Percentiles rank a stretch among this genome's conserved stretches.
Evolutionary conservation across 2,329 filamentous ascomycete species (phyloP).

Genomic region (Fusarium begoniae): DNA sequence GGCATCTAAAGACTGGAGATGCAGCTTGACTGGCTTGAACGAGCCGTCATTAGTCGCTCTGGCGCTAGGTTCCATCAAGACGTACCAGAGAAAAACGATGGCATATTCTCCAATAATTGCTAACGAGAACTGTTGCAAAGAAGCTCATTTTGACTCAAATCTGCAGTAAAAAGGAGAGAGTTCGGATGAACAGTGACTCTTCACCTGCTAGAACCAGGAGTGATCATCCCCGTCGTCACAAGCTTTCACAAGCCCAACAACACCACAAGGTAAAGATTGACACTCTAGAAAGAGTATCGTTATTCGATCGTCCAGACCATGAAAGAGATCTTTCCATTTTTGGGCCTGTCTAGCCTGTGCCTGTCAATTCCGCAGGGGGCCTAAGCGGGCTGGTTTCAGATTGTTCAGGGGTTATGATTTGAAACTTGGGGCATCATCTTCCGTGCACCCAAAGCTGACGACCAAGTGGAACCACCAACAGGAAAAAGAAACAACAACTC

Average conservation of each 20-base stretch:
- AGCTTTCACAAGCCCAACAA: conserved; percentile 2
- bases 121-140: background rate
- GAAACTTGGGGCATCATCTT: conserved; percentile 31
- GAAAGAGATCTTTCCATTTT: conserved; percentile 17
- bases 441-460: background rate
- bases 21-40: conserved; percentile 35
- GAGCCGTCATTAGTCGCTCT: conserved; percentile 18
- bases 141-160: background rate
- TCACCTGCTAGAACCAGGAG: conserved; percentile 2
- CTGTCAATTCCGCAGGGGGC: conserved; percentile 2
- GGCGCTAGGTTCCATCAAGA: background rate
- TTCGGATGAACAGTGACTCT: conserved; percentile 6
- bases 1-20: conserved; percentile 15
- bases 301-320: conserved; percentile 5
- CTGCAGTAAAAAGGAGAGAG: background rate
- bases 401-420: conserved; percentile 18
- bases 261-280: background rate
- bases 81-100: background rate
- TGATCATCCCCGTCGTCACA: conserved; percentile 16
- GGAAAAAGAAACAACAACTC: conserved; percentile 26
- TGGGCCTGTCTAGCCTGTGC: background rate
- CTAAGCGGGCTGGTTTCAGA: conserved; percentile 36
- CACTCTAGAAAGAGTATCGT: background rate
- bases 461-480: conserved; percentile 11
- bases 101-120: background rate